phyloP scores from a whole-genome alignment of 352 stramenopile species.

The Phytophthora pinifolia region DNA sequence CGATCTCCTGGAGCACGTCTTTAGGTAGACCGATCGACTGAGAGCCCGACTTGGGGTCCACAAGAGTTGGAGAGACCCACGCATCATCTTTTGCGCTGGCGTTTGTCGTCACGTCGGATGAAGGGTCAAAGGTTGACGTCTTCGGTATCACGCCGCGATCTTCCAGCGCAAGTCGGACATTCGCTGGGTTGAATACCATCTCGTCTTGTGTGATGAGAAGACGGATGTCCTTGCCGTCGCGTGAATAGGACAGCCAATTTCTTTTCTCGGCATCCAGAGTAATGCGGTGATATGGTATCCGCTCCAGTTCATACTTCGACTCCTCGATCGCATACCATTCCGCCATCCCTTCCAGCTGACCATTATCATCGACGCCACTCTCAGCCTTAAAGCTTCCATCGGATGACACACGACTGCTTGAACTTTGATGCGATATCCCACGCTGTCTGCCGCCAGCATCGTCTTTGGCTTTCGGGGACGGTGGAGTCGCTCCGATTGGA shows the following conservation, averaged over 20 bases:
- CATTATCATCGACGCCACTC: conserved; percentile 36
- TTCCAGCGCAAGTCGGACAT: conserved; percentile 60
- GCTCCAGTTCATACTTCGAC: conserved; percentile 61
- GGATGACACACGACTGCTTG: conserved; percentile 10
- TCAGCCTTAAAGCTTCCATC: conserved; percentile 1
- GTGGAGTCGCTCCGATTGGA: neutral
- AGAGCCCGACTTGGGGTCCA: conserved; percentile 11
- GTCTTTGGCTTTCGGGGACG: conserved; percentile 11
- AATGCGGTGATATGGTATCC: conserved; percentile 66
- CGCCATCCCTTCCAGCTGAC: conserved; percentile 53
- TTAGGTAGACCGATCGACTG: conserved; percentile 34
- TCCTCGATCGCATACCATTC: conserved; percentile 82
- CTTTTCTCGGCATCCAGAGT: conserved; percentile 52
- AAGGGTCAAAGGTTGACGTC: conserved; percentile 22
- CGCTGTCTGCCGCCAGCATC: neutral
- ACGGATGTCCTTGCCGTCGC: conserved; percentile 57
- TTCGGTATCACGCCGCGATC: conserved; percentile 70
- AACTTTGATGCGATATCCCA: conserved; percentile 8
- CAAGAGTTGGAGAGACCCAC: conserved; percentile 17
- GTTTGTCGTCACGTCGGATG: neutral
- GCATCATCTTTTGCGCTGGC: conserved; percentile 1
- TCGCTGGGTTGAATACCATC: conserved; percentile 54
- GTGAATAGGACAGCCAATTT: conserved; percentile 50
- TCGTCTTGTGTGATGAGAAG: conserved; percentile 64
- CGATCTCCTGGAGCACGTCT: conserved; percentile 58